phyloP scores from a whole-genome alignment of 2,329 filamentous ascomycete genomes.

The Botrytis elliptica region DNA sequence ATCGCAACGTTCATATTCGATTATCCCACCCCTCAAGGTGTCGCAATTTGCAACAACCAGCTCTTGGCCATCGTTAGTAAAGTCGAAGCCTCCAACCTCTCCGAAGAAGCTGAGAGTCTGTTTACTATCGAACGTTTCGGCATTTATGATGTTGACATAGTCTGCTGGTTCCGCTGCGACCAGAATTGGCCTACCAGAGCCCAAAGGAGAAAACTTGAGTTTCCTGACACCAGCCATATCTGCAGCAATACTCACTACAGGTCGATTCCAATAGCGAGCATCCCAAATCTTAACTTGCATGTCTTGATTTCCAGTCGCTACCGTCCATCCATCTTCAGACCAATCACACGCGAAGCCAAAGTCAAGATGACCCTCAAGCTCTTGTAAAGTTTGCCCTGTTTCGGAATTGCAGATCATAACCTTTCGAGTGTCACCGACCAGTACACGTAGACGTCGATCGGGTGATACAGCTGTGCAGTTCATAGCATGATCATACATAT shows the following conservation, averaged over 20 bases:
- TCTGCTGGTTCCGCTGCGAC: constrained; percentile 76
- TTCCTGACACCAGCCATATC: constrained; percentile 69
- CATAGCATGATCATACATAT: constrained; percentile 59
- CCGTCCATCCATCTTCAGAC: constrained; percentile 72
- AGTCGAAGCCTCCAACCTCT: constrained; percentile 67
- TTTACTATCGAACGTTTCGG: constrained; percentile 59
- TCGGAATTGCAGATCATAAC: constrained; percentile 70
- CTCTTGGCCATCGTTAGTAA: constrained; percentile 65
- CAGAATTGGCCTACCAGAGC: constrained; percentile 64
- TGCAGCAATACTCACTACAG: constrained; percentile 56
- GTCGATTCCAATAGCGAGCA: constrained; percentile 63
- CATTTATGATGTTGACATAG: constrained; percentile 68
- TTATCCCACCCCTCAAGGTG: constrained; percentile 58
- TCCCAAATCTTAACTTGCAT: constrained; percentile 74
- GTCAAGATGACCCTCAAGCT: constrained; percentile 64
- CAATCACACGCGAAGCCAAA: constrained; percentile 77
- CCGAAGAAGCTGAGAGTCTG: constrained; percentile 75
- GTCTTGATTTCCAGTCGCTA: constrained; percentile 78
- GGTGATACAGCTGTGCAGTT: constrained; percentile 74
- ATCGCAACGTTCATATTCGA: constrained; percentile 39
- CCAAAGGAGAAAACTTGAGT: constrained; percentile 69
- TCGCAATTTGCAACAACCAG: constrained; percentile 70
- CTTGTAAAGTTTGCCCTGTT: constrained; percentile 56
- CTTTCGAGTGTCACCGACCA: constrained; percentile 68
- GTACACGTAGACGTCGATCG: constrained; percentile 66